These are phyloP conservation scores for Tympanopsis confertula DNA, from an alignment of 2,329 filamentous ascomycete genomes.

Conservation along the genomic window DNA sequence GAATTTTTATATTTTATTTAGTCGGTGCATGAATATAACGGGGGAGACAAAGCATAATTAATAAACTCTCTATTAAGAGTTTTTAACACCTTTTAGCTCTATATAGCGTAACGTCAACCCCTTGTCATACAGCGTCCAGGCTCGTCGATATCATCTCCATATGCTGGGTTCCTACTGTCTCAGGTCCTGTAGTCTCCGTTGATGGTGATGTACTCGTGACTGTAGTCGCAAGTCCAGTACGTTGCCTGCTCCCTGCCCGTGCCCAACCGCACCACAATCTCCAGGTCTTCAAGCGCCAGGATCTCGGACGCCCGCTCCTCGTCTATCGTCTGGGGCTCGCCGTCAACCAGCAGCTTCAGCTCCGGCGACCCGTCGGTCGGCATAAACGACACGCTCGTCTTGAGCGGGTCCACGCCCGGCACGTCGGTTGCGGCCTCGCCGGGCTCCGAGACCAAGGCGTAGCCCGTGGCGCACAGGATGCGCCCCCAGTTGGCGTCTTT, in stretches of 20 bases:
- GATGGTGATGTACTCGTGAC: constrained; percentile 66
- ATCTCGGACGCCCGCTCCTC: constrained; percentile 70
- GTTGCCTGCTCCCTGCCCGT: constrained; percentile 57
- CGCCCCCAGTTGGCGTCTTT: constrained; percentile 98
- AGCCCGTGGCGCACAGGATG: constrained; percentile 88
- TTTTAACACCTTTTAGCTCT: no score
- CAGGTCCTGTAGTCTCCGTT: constrained; percentile 59
- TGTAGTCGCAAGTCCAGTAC: constrained; percentile 81
- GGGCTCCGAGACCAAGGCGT: constrained; percentile 52
- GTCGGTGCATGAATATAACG: no score
- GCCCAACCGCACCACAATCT: constrained; percentile 65
- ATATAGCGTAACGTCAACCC: no score
- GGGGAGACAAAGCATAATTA: no score
- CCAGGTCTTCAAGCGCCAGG: constrained; percentile 64
- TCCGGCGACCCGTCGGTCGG: constrained; percentile 67
- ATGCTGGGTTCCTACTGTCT: no score
- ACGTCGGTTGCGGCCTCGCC: constrained; percentile 46
- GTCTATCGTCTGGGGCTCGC: constrained; percentile 70
- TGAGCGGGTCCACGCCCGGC: constrained; percentile 51
- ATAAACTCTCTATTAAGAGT: no score
- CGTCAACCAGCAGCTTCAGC: constrained; percentile 65
- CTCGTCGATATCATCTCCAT: no score
- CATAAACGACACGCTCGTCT: constrained; percentile 69
- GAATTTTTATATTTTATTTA: no score
- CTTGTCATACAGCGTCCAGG: no score